Base-by-base conservation (phyloP, 345 rosid genomes). In the Hibiscus trionum region DNA sequence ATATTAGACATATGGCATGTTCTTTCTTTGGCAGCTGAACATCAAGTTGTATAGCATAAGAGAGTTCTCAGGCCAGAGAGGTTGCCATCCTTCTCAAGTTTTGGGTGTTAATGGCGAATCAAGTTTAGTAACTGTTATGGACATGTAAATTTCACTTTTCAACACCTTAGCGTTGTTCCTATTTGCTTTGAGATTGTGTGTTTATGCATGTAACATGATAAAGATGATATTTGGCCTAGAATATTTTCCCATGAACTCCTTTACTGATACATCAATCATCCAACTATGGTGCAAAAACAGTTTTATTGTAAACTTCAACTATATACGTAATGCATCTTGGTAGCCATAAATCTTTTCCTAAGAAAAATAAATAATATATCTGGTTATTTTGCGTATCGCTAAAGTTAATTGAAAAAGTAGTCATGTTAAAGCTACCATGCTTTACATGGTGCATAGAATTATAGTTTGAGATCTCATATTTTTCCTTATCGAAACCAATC, bases 11-110 rank as follows among this genome's bases (percentile, higher is more conserved):
- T 4, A 44, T 27, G 7, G 15, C 31, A 16, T 63, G 19, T 78
- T 67, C 69, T 73, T 75, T 72, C 61, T 53, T 44, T 75, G 71
- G 80, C 88, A 92, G 97, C 75, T 92, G 69, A 80, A 92, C 86
- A 73, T 90, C 60, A 74, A 79, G 83, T 76, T 68, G 58, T 78
- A 84, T 78, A 84, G 87, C 75, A 83, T 83, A 82, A 83, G 68
- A 80, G 87, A 88, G 75, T 67, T 92, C 44, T 92, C 94, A 65
- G 96, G 96, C 65, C 97, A 92, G 78, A 87, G 81, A 72, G 78
- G 77, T 35, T 86, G 93, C 72, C 84, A 80, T 70, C 97, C 93
- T 31, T 58, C 85, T 67, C 80, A 90, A 78, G 89, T 85, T 80
- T 81, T 88, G 67, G 85, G 82, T 66, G 49, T 42, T n/a, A 66